Percentiles rank a stretch among this genome's conserved stretches.
phyloP scores from a whole-genome alignment of 1,284 basidiomycete genomes.

The Puccinia horiana region DNA sequence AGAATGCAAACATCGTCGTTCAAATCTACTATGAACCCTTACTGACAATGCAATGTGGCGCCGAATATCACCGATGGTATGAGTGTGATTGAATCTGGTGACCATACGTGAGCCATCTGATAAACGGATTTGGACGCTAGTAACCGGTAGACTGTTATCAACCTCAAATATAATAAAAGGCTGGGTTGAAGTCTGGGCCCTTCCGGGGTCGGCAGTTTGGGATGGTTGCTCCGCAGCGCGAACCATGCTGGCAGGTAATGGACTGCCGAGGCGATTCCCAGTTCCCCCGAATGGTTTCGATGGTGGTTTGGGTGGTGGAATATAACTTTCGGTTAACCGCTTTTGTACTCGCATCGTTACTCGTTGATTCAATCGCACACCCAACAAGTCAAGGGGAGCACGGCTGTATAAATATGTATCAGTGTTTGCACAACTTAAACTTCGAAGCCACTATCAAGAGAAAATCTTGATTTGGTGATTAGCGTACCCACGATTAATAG shows the following conservation, averaged over 20 bases:
- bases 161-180: constrained; percentile 68
- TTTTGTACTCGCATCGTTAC: constrained; percentile 82
- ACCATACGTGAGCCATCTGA: constrained; percentile 91
- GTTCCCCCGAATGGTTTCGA: constrained; percentile 69
- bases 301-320: constrained; percentile 62
- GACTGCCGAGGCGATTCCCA: constrained; percentile 76
- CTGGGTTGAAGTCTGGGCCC: constrained; percentile 57
- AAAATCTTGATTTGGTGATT: not conserved
- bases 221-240: not conserved
- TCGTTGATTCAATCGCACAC: constrained; percentile 75
- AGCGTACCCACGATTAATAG: constrained; percentile 77
- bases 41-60: constrained; percentile 86
- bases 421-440: constrained; percentile 62
- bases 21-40: not conserved
- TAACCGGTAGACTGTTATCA: constrained; percentile 76
- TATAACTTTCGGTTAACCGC: constrained; percentile 74
- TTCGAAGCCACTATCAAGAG: constrained; percentile 10
- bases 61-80: constrained; percentile 83
- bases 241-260: constrained; percentile 10
- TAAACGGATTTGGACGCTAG: constrained; percentile 85
- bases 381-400: constrained; percentile 77
- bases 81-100: constrained; percentile 83
- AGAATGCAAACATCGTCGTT: not conserved
- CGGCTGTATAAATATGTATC: constrained; percentile 74
- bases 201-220: constrained; percentile 38